Base-by-base conservation (phyloP, 305 asterid genomes). In the Stenogyne calaminthoides region DNA sequence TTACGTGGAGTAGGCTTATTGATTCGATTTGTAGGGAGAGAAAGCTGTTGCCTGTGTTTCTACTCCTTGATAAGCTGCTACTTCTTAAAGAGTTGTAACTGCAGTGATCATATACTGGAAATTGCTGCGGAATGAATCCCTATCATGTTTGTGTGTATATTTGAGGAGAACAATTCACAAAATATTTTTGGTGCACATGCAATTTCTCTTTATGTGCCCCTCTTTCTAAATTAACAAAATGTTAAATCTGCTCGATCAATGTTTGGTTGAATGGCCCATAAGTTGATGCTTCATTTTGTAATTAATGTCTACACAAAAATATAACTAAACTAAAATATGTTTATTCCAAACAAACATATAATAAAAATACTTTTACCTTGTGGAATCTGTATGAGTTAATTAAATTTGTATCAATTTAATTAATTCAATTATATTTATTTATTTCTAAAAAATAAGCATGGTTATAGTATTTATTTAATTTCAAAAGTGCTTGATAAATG, bases 41-140 rank as follows among this genome's bases (percentile, higher is more conserved):
- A 61, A 91, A 87, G 84, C 80, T 93, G 15, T 80, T 91, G 84
- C 88, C 96, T 69, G 84, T 79, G 9, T 89, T 93, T 83, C 70
- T 82, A 69, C 86, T 91, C 47, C 87, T 93, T 66, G 96, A 93
- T 82, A 67, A 82, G 76, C 82, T 93, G 75, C 83, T 93, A 69
- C 64, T 75, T 52, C 19, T 73, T 73, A 20, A 62, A 40, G 78
- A 77, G 19, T 51, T 12, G 61, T 61, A 55, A 57, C 6, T 47
- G 10, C 1, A n/a, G 15, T 27, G 19, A 58, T 57, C 42, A 5
- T 27, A 11, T n/a, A 29, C 4, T 29, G 5, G 9, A 58, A 20
- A 4, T 55, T 19, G 60, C 4, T 19, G 60, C 15, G 2, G 10
- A 49, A 15, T 49, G 56, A 49, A 49, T 15, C 56, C 9, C 1